Base-by-base conservation (phyloP, 2,329 filamentous ascomycete genomes). In the Pseudonectria buxi region DNA sequence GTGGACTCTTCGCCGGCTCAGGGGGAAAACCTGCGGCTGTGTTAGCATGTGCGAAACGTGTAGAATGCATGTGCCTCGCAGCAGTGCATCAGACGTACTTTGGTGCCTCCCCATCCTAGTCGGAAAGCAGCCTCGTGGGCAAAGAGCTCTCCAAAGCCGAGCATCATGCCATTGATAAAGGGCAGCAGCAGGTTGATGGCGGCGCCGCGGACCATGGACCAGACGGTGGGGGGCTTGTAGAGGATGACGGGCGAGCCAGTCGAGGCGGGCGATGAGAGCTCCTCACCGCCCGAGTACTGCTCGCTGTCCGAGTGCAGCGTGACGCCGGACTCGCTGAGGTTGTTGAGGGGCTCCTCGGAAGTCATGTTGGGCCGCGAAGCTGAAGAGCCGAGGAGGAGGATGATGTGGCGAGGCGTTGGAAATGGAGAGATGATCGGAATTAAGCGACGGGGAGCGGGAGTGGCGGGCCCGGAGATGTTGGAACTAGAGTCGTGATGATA, bases 81-180 rank as follows among this genome's bases (percentile, higher is more conserved):
- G 18, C 18, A 22, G 5, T 22, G 18, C 14, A 9, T 12, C 12
- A 6, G 9, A 15, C 75, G 30, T 72, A 95, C 92, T 78, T 92
- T 94, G 41, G 92, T 96, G 36, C 83, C 83, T 45, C 84, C 81
- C 92, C 92, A 98, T 41, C 92, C 92, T 50, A 96, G 68, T 54
- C 90, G 72, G 57, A 90, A 98, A 2, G 92, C 92, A 33, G 86
- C 83, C 67, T 98, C 92, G 57, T 98, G 92, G 36, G 92, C 92
- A 62, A 98, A 90, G 33, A 98, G 67, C 67, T 98, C 92, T 49
- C 92, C 92, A 56, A 98, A 95, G 3, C 92, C 92, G 54, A 98
- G 67, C 92, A 98, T 98, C 71, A 98, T 76, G 30, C 92, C 92
- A 65, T 98, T 98, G 56, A 98, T 78, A 55, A 98, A 98, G 0